Conservation (phyloP, 176 grass and related monocot genomes). For the Musa beccarii region DNA sequence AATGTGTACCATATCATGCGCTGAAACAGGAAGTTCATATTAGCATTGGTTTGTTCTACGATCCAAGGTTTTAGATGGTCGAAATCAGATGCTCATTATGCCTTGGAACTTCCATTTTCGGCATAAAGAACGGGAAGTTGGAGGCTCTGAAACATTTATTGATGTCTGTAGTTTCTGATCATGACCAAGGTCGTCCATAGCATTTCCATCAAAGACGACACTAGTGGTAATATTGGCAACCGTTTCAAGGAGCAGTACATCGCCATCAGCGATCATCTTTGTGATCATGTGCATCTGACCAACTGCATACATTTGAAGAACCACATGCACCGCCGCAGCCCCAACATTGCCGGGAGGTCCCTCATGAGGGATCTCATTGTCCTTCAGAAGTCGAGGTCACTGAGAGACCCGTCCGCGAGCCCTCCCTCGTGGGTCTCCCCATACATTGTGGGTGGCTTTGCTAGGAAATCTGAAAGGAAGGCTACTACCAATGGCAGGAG, state of each 20-base stretch:
- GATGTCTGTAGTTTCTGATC: neutral
- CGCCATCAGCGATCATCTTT: slow-evolving; percentile 2
- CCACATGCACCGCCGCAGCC: slow-evolving; percentile 42
- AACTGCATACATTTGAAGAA: slow-evolving; percentile 76
- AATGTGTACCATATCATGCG: neutral
- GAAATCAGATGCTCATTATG: neutral
- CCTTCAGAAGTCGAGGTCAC: slow-evolving; percentile 76
- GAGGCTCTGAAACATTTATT: neutral
- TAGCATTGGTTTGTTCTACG: neutral
- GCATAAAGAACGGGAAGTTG: neutral
- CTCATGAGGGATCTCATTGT: slow-evolving; percentile 77
- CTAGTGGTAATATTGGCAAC: neutral
- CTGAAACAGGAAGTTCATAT: neutral
- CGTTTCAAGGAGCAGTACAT: neutral
- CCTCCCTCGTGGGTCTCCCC: slow-evolving; percentile 38
- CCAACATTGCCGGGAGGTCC: slow-evolving; percentile 34
- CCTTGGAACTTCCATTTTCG: neutral
- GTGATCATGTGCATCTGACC: slow-evolving; percentile 65
- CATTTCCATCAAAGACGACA: slow-evolving; percentile 10
- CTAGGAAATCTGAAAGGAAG: slow-evolving; percentile 9
- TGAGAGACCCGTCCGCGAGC: slow-evolving; percentile 70
- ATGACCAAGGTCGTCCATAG: slow-evolving; percentile 8
- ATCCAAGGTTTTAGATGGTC: neutral
- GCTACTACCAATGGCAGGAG: neutral
- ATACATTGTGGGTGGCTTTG: slow-evolving; percentile 4